Conservation (phyloP, 2,329 filamentous ascomycete species). For the Cordyceps farinosa region DNA sequence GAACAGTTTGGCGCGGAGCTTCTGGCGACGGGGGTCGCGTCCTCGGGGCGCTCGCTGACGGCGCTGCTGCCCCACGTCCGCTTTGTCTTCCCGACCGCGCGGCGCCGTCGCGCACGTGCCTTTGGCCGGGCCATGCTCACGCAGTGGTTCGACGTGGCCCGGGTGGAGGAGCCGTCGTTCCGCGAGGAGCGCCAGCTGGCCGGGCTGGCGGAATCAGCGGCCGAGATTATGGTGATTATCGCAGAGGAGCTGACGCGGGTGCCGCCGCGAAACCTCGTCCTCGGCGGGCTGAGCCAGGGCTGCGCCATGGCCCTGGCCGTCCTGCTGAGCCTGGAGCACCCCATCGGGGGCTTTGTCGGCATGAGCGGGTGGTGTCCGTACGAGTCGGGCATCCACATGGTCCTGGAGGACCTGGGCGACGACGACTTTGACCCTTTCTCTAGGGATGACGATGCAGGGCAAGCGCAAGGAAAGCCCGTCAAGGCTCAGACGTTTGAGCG, state of each 20-base stretch:
- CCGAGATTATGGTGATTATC: conserved; percentile 34
- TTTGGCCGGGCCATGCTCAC: conserved; percentile 42
- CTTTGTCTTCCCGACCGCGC: conserved; percentile 51
- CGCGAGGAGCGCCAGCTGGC: conserved; percentile 40
- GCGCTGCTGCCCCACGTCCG: conserved; percentile 35
- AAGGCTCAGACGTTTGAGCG: conserved; percentile 27
- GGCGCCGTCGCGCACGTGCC: conserved; percentile 39
- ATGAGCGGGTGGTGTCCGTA: conserved; percentile 47
- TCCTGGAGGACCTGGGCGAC: conserved; percentile 21
- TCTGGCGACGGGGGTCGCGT: conserved; percentile 27
- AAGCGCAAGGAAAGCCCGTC: conserved; percentile 15
- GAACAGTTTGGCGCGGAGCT: conserved; percentile 32
- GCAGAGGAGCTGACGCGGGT: conserved; percentile 30
- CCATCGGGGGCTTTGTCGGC: conserved; percentile 42
- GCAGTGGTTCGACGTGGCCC: conserved; percentile 51
- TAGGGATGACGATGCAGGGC: conserved; percentile 17
- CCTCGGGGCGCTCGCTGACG: conserved; percentile 30
- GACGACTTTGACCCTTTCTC: conserved; percentile 26
- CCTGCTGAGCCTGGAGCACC: conserved; percentile 37
- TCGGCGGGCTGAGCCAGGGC: conserved; percentile 53
- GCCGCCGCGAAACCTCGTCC: conserved; percentile 38
- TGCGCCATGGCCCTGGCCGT: conserved; percentile 44
- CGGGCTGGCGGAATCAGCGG: conserved; percentile 41
- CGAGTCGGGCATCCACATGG: conserved; percentile 31
- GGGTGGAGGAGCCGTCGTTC: conserved; percentile 37